Conservation (phyloP, 495 filamentous ascomycete genomes). For the Echria macrotheca region DNA sequence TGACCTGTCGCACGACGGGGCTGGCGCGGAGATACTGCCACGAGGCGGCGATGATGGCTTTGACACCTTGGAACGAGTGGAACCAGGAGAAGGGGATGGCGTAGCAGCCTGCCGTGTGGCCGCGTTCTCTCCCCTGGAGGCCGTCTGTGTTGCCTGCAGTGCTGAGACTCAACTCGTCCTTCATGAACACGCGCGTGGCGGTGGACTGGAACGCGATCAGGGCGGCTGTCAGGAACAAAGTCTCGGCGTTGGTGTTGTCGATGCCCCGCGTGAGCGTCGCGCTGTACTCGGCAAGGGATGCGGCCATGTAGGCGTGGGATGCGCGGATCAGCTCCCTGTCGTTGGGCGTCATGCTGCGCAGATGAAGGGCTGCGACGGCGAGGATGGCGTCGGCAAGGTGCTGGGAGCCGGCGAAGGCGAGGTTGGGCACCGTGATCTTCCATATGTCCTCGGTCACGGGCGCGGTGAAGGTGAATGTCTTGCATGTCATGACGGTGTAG, state of each 20-base stretch:
- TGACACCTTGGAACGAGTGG: slow-evolving; percentile 55
- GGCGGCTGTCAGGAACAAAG: slow-evolving; percentile 48
- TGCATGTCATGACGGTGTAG: slow-evolving; percentile 48
- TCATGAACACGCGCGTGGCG: slow-evolving; percentile 47
- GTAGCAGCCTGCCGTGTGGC: slow-evolving; percentile 29
- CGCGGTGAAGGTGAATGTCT: slow-evolving; percentile 45
- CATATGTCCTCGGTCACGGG: slow-evolving; percentile 46
- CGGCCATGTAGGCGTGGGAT: slow-evolving; percentile 54
- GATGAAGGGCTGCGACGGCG: slow-evolving; percentile 51
- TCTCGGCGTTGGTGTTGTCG: slow-evolving; percentile 47
- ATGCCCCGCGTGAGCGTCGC: slow-evolving; percentile 44
- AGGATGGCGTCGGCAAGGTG: slow-evolving; percentile 52
- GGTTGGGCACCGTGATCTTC: slow-evolving; percentile 48
- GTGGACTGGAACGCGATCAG: slow-evolving; percentile 55
- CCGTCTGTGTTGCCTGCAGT: background rate
- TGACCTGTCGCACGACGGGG: slow-evolving; percentile 46
- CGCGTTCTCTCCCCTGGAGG: slow-evolving; percentile 2
- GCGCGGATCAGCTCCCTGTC: slow-evolving; percentile 49
- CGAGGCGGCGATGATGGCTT: slow-evolving; percentile 45
- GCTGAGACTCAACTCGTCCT: slow-evolving; percentile 31
- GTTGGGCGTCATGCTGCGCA: slow-evolving; percentile 43
- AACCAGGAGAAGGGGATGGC: slow-evolving; percentile 50
- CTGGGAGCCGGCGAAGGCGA: slow-evolving; percentile 47
- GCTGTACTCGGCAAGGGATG: slow-evolving; percentile 49
- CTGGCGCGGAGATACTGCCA: slow-evolving; percentile 50